Conservation (phyloP, 352 stramenopile species). For the Phytopythium montanum region DNA sequence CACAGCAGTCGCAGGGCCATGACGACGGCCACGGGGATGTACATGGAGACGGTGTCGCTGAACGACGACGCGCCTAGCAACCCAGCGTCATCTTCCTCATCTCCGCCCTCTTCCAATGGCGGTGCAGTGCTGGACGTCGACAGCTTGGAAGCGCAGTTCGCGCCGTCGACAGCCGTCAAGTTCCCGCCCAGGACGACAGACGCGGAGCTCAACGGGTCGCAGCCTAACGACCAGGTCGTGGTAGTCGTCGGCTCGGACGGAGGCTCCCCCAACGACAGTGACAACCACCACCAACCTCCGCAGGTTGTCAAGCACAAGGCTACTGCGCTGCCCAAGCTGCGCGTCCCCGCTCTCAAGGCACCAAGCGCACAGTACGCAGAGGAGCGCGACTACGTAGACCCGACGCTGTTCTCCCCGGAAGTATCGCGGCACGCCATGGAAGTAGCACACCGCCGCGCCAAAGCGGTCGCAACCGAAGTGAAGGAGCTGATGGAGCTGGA, state of each 20-base stretch:
- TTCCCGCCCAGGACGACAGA: slow-evolving; percentile 13
- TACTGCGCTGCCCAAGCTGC: slow-evolving; percentile 38
- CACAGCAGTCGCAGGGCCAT: slow-evolving; percentile 8
- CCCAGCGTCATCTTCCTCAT: slow-evolving; percentile 8
- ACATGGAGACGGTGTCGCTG: slow-evolving; percentile 73
- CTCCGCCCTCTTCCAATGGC: neutral
- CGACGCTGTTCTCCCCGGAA: slow-evolving; percentile 77
- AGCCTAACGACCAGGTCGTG: slow-evolving; percentile 19
- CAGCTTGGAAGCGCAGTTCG: slow-evolving; percentile 44
- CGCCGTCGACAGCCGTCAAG: slow-evolving; percentile 1
- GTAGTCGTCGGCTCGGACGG: slow-evolving; percentile 29
- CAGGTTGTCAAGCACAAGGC: slow-evolving; percentile 19
- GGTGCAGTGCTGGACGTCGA: slow-evolving; percentile 35
- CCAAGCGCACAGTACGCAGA: slow-evolving; percentile 21
- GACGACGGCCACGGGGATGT: slow-evolving; percentile 35
- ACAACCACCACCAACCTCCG: slow-evolving; percentile 2
- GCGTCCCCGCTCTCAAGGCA: slow-evolving; percentile 31
- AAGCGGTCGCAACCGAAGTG: slow-evolving; percentile 66
- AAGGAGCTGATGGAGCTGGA: slow-evolving; percentile 68
- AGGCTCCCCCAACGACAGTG: slow-evolving; percentile 17
- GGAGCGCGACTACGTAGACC: slow-evolving; percentile 73
- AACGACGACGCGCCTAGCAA: slow-evolving; percentile 45
- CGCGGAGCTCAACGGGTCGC: slow-evolving; percentile 9
- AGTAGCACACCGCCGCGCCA: slow-evolving; percentile 73
- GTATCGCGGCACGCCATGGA: slow-evolving; percentile 81